These are phyloP conservation scores for Gastroboletus turbinatus DNA, from an alignment of 1,284 basidiomycete genomes.

Conservation along the genomic window DNA sequence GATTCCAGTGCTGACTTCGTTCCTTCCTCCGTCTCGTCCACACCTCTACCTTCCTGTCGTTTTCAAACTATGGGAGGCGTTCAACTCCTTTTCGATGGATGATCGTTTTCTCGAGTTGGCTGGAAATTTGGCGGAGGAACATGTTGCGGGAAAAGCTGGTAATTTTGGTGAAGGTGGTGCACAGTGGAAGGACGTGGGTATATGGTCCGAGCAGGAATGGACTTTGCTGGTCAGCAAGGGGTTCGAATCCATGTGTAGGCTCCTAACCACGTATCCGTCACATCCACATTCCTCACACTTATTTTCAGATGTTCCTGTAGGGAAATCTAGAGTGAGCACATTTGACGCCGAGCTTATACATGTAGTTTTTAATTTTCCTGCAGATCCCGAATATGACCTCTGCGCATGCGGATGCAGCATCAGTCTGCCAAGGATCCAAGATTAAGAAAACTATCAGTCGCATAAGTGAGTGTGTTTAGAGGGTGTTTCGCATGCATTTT, in stretches of 20 bases:
- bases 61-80: slow-evolving; percentile 85
- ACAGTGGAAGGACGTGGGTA: slow-evolving; percentile 78
- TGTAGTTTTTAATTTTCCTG: slow-evolving; percentile 5
- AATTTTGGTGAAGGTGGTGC: slow-evolving; percentile 52
- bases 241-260: slow-evolving; percentile 82
- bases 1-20: slow-evolving; percentile 72
- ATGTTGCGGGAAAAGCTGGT: slow-evolving; percentile 63
- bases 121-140: slow-evolving; percentile 75
- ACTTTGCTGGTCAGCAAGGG: slow-evolving; percentile 85
- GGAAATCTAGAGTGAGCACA: slow-evolving; percentile 54
- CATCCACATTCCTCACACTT: slow-evolving; percentile 49
- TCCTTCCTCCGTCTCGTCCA: slow-evolving; percentile 69
- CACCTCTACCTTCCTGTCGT: slow-evolving; percentile 71
- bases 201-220: slow-evolving; percentile 89
- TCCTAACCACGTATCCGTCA: not conserved
- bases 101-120: slow-evolving; percentile 85
- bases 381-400: slow-evolving; percentile 66
- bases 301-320: slow-evolving; percentile 68
- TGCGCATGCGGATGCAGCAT: slow-evolving; percentile 65
- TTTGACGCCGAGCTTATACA: not conserved
- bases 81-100: slow-evolving; percentile 79
- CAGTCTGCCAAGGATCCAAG: slow-evolving; percentile 62
- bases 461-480: slow-evolving; percentile 49
- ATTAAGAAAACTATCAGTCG: slow-evolving; percentile 80
- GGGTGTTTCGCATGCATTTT: not conserved